Evolutionary conservation across 305 asterid genomes (phyloP), one percentile per base, ranked within the genome.

Genomic region (Fraxinus angustifolia): DNA sequence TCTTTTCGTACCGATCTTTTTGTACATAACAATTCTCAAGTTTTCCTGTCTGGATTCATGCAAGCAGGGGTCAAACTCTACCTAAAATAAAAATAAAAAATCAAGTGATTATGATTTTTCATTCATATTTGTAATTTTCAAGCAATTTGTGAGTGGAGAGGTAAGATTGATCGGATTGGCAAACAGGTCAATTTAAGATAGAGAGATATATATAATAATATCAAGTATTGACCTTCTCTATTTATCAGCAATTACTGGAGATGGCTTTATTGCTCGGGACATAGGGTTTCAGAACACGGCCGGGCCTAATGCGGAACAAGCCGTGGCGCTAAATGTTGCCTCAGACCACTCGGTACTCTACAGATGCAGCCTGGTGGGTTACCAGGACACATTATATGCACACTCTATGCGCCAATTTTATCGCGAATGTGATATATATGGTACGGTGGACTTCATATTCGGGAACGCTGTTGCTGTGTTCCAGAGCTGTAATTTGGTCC

Each of bases 231-330:
- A 62, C 26, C 31, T 10, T 36, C 12, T 36, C 21, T 6, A 1
- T 26, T 42, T 76, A 6, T 17, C 80, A 86, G 91, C 91, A 77
- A 83, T 92, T n/a, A 85, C 84, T 0, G 98, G 97, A 28, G 93
- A 93, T 65, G 88, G 91, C 2, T 93, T 93, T 84, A 91, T 93
- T 8, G 98, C 97, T 0, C 86, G 89, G 58, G 97, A 92, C 71
- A 93, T 93, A 56, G 93, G 94, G 0, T 88, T 93, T 81, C 90
- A 90, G 80, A 93, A 93, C 93, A 83, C 92, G 58, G 97, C 98
- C 5, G 98, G 98, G 6, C 80, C 93, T 0, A 8, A 5, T 16
- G 90, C 84, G 1, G 78, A 67, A 2, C 97, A 93, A 77, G 97
- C 98, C 4, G 81, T 93, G 79, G 98, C 98, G 8, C 86, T 92